Percentiles rank a stretch among this genome's conserved stretches.
Conservation (phyloP, 306 rosid genomes). For the Prunus dulcis region DNA sequence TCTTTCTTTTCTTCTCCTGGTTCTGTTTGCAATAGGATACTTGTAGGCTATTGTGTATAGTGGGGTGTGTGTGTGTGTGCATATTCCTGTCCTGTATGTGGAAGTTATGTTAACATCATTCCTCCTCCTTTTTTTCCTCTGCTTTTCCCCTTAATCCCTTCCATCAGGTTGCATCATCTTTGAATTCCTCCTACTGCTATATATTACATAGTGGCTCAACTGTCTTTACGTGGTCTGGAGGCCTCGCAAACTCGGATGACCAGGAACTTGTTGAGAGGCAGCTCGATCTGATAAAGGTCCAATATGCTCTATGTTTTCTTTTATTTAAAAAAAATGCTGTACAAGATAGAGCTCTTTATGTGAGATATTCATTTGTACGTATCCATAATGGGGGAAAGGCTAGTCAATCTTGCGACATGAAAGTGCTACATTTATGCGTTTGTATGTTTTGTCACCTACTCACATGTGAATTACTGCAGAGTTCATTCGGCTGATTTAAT, state of each 20-base stretch:
- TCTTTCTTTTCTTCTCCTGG: neutral
- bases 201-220: constrained; percentile 68
- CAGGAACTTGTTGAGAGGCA: constrained; percentile 87
- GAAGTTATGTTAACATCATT: constrained; percentile 9
- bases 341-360: constrained; percentile 4
- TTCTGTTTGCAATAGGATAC: neutral
- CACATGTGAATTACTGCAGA: neutral
- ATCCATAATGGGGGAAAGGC: constrained; percentile 17
- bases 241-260: constrained; percentile 60
- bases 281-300: constrained; percentile 92
- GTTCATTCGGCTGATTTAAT: constrained; percentile 16
- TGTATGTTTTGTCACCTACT: constrained; percentile 14
- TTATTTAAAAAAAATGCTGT: constrained; percentile 15
- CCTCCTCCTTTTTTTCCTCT: neutral
- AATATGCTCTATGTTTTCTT: constrained; percentile 15
- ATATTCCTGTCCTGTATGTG: constrained; percentile 16
- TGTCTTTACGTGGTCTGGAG: constrained; percentile 81
- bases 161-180: constrained; percentile 77
- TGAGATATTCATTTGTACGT: constrained; percentile 2
- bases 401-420: neutral
- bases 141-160: constrained; percentile 9
- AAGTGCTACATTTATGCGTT: constrained; percentile 4
- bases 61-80: neutral
- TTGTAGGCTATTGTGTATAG: neutral
- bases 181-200: constrained; percentile 88